Percentiles rank a stretch among this genome's conserved stretches.
phyloP scores from a whole-genome alignment of 192 early-diverging fungal species.

The Glomus cerebriforme region DNA sequence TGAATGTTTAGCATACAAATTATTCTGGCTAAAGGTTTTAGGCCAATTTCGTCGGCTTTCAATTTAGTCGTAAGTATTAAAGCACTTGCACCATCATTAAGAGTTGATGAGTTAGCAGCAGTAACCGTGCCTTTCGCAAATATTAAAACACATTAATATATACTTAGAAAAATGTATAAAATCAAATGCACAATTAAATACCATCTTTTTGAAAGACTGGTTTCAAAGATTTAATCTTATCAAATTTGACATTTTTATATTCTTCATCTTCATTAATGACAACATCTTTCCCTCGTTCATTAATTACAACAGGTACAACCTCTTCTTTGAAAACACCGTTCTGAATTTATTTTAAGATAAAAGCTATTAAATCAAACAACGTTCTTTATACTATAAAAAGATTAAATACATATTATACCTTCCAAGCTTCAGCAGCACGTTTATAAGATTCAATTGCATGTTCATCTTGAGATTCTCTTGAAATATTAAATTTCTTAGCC shows the following conservation, averaged over 20 bases:
- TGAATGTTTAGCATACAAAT: constrained; percentile 41
- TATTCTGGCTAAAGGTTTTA: constrained; percentile 88
- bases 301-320: constrained; percentile 82
- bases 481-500: constrained; percentile 81
- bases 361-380: background rate
- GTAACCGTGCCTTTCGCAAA: constrained; percentile 74
- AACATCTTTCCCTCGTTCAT: constrained; percentile 80
- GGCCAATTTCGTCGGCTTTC: constrained; percentile 71
- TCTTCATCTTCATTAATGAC: constrained; percentile 87
- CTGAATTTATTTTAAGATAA: background rate
- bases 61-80: constrained; percentile 79
- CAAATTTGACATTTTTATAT: constrained; percentile 91
- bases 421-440: constrained; percentile 87
- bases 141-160: background rate
- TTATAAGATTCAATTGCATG: constrained; percentile 85
- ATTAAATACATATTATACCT: constrained; percentile 35
- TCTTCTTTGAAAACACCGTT: constrained; percentile 80
- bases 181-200: background rate
- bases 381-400: background rate
- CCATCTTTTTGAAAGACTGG: constrained; percentile 82
- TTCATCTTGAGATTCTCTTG: constrained; percentile 88
- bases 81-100: constrained; percentile 97
- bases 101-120: constrained; percentile 91
- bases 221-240: constrained; percentile 77
- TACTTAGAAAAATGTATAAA: background rate